These are phyloP conservation scores for Thalassiosira livingstoniorum DNA, from an alignment of 352 stramenopile species.

Conservation along the genomic window DNA sequence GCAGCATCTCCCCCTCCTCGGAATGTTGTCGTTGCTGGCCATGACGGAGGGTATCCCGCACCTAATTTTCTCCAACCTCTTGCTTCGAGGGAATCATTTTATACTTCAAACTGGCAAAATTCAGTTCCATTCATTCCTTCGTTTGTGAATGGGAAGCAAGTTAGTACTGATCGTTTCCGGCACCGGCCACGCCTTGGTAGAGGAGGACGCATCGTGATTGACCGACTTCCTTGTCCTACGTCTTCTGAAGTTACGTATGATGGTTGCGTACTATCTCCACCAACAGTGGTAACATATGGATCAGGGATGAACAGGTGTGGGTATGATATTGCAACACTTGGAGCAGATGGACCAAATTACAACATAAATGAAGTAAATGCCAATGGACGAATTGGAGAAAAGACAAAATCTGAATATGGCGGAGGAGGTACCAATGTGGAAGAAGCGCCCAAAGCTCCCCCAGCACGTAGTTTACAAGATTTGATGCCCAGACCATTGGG, in stretches of 20 bases:
- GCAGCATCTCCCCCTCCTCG: not conserved
- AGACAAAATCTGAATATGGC: not conserved
- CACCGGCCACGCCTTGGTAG: slow-evolving; percentile 75
- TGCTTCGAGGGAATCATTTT: slow-evolving; percentile 61
- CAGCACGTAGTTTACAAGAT: slow-evolving; percentile 53
- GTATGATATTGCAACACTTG: slow-evolving; percentile 43
- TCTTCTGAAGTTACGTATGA: not conserved
- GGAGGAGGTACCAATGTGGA: slow-evolving; percentile 31
- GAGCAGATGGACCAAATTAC: slow-evolving; percentile 40
- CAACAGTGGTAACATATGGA: slow-evolving; percentile 42
- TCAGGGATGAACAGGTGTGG: slow-evolving; percentile 29
- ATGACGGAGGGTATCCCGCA: slow-evolving; percentile 75
- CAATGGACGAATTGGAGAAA: slow-evolving; percentile 23
- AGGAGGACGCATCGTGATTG: slow-evolving; percentile 79
- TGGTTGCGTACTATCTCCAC: slow-evolving; percentile 39
- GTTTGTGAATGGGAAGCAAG: slow-evolving; percentile 63
- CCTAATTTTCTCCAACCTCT: slow-evolving; percentile 80
- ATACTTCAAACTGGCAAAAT: slow-evolving; percentile 60
- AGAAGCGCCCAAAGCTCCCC: slow-evolving; percentile 36
- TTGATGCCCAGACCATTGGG: slow-evolving; percentile 68
- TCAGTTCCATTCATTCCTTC: slow-evolving; percentile 66
- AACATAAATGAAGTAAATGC: not conserved
- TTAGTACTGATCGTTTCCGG: slow-evolving; percentile 60
- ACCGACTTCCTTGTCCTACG: slow-evolving; percentile 66
- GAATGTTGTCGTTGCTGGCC: slow-evolving; percentile 69